Evolutionary conservation across 148 eudicot genomes (phyloP), one percentile per base, ranked within the genome.

Genomic region (Amaranthus cruentus): DNA sequence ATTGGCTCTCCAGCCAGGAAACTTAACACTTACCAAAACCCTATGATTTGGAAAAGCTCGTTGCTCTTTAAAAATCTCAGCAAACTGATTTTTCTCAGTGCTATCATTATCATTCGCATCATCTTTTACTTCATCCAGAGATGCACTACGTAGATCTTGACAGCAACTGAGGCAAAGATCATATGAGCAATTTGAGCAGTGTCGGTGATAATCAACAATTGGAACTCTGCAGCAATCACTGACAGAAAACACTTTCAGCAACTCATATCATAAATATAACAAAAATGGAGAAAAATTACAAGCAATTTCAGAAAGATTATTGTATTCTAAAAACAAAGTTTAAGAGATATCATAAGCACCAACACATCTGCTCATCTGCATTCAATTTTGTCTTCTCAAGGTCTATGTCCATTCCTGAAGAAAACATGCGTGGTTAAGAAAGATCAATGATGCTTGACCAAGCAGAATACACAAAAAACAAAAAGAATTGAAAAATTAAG

Each of bases 281-380:
- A 28, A 28, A 28, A 28, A 28, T 28, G 38, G 38, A 28, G 38
- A 28, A 28, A 28, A 28, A 0, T 28, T 28, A 28, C 38, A 28
- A 28, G 38, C 38, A 1, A 28, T 28, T 46, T 46, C 28, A 47
- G 46, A 57, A 46, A 67, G 70, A 11, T 79, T 46, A 60, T 61
- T 7, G 47, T 21, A 43, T 57, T 53, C 51, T 52, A 66, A 15
- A 80, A 57, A 66, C 42, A 11, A 47, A 68, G 51, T 72, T 70
- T 62, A 9, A 53, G 42, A 70, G 52, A 60, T 60, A 55, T 64
- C 50, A 10, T 64, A 61, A 21, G 48, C 88, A 94, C 98, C 98
- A 94, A 87, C 98, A 91, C 96, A 94, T 91, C 81, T 91, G 98
- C 82, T 94, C 98, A 78, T 94, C 98, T 28, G 98, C 92, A 82